Conservation (phyloP, 1,139 yeast genomes). For the Yamadazyma jaroonii region DNA sequence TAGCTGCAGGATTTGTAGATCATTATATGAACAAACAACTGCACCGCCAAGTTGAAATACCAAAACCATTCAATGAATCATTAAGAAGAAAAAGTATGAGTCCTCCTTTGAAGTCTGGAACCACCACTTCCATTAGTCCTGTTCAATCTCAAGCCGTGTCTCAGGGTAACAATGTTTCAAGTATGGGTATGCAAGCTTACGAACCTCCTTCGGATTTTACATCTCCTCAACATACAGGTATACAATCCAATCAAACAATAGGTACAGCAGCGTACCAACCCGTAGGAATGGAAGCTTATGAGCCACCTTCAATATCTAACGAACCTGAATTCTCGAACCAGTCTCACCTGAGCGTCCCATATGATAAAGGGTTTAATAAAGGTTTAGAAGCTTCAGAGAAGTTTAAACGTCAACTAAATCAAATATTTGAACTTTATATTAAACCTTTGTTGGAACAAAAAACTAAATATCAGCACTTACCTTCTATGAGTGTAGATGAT, state of each 20-base stretch:
- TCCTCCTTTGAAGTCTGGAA: not conserved
- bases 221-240: no score
- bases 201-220: constrained; percentile 2
- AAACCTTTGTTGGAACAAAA: constrained; percentile 12
- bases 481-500: constrained; percentile 26
- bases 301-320: no score
- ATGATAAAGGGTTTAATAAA: constrained; percentile 32
- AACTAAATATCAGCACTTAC: not conserved
- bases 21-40: constrained; percentile 12
- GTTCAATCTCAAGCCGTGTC: not conserved
- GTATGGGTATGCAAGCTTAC: constrained; percentile 4
- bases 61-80: not conserved
- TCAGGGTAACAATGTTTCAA: not conserved
- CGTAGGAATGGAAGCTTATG: constrained; percentile 4
- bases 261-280: not conserved
- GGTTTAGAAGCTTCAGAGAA: constrained; percentile 30
- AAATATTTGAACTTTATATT: constrained; percentile 12
- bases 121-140: not conserved
- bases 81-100: not conserved
- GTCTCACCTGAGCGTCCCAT: constrained; percentile 17
- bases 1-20: constrained; percentile 29
- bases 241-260: not conserved
- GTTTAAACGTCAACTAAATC: constrained; percentile 21
- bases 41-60: not conserved
- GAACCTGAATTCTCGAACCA: no score